Evolutionary conservation across 2,329 filamentous ascomycete genomes (phyloP), one percentile per base, ranked within the genome.

Genomic region (Fusarium sp.): DNA sequence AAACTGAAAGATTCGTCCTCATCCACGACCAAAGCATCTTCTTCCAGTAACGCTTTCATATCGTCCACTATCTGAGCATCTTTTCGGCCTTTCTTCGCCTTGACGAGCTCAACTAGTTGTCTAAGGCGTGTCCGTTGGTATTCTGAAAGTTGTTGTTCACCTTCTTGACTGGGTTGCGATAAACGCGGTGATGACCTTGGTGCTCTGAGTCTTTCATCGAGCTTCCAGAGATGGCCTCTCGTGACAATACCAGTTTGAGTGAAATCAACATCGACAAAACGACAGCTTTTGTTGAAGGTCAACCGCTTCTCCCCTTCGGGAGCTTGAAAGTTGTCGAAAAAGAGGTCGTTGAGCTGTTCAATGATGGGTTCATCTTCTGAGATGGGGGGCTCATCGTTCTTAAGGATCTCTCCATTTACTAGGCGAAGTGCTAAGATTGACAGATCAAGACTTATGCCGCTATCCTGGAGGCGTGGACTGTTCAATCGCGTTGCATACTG

Each of bases 351-450:
- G 6, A 71, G 50, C 18, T 50, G 60, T 14, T 61, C 53, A 41
- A 71, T 11, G 14, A 55, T 11, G 6, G 67, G 43, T 17, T 43
- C 43, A 9, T 43, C 11, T 6, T 33, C 7, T 4, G 39, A 40
- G 13, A 35, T 4, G 2, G 20, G 17, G 0, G 40, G 21, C 14
- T 66, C 45, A 14, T 66, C 54, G 76, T 83, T 52, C 70, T 79
- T 31, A 2, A 78, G 62, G 17, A 78, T 74, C 51, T 77, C 75
- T 6, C 76, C 75, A 31, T 77, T 78, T 1, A 78, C 31, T 1
- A 79, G 61, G 41, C 67, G 76, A 13, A 78, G 53, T 10, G 69
- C 70, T 8, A 78, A 41, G 25, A 77, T 58, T 0, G 76, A 73
- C 1, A 78, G 47, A 13, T 69, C 74, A 10, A 75, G 55, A 20